phyloP scores from a whole-genome alignment of 257 asterid genomes.

The Plantago ovata region DNA sequence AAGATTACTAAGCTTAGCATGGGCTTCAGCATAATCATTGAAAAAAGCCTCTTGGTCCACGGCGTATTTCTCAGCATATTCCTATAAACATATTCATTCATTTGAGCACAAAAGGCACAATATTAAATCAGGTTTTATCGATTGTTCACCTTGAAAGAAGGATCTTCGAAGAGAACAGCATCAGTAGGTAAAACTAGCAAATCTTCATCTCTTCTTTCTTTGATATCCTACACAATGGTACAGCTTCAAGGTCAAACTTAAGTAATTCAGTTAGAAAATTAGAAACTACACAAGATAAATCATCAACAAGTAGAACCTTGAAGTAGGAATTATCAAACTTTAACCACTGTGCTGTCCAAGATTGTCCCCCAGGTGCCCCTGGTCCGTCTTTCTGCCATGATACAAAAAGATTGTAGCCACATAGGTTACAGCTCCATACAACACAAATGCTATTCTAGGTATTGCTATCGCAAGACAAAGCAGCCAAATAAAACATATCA shows the following conservation, averaged over 20 bases:
- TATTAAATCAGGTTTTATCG: neutral
- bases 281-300: constrained; percentile 11
- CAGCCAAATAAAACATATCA: neutral
- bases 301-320: constrained; percentile 44
- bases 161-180: constrained; percentile 90
- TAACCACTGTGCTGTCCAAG: constrained; percentile 96
- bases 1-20: constrained; percentile 62
- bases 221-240: constrained; percentile 60
- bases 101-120: constrained; percentile 3
- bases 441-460: constrained; percentile 8
- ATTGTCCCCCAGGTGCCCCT: constrained; percentile 97
- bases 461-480: constrained; percentile 6
- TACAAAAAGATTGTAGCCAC: constrained; percentile 13
- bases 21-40: constrained; percentile 58
- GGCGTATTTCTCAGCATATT: constrained; percentile 61
- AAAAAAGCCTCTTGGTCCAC: constrained; percentile 55
- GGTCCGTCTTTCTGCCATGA: constrained; percentile 93
- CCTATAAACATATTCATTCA: constrained; percentile 25
- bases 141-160: constrained; percentile 73
- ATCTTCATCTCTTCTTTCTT: constrained; percentile 78
- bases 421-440: neutral
- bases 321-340: constrained; percentile 93
- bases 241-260: constrained; percentile 17
- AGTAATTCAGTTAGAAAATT: constrained; percentile 12
- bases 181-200: constrained; percentile 94